A percentile compares a stretch with the other conserved stretches of the same genome.
Evolutionary conservation across 139 green algal species (phyloP).

Genomic region (Chlorella sorokiniana): DNA sequence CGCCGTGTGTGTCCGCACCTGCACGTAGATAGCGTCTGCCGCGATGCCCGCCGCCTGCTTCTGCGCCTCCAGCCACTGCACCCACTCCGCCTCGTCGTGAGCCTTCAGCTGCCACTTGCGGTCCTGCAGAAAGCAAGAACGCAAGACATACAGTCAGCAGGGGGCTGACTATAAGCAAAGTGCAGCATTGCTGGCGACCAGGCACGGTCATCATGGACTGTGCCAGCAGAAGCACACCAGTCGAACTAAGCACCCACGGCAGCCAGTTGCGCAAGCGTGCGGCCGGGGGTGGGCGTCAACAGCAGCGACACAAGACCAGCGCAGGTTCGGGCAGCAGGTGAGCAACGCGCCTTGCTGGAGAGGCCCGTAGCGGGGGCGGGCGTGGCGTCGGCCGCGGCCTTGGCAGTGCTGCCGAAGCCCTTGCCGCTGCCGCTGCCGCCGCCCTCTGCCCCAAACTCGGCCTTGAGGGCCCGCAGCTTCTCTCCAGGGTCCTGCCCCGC

Average conservation of each 20-base stretch:
- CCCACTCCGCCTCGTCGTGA: constrained; percentile 59
- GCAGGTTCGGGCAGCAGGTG: too few species aligned
- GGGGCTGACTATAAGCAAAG: too few species aligned
- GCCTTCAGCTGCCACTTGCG: constrained; percentile 67
- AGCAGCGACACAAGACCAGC: background rate
- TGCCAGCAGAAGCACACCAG: too few species aligned
- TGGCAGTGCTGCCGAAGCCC: constrained; percentile 56
- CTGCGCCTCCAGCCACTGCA: constrained; percentile 82
- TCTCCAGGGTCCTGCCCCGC: constrained; percentile 60
- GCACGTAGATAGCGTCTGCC: constrained; percentile 57
- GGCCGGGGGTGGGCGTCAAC: too few species aligned
- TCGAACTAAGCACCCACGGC: too few species aligned
- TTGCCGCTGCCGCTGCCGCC: constrained; percentile 22
- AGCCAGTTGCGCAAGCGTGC: too few species aligned
- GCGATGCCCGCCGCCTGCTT: constrained; percentile 43
- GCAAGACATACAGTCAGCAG: background rate
- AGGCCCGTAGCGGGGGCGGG: constrained; percentile 27
- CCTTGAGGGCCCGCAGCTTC: constrained; percentile 66
- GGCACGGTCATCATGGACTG: too few species aligned
- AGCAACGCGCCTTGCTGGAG: constrained; percentile 51
- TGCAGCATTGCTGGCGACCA: background rate
- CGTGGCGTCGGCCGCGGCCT: background rate
- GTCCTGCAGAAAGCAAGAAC: background rate
- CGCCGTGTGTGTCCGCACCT: constrained; percentile 41
- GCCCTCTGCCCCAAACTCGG: constrained; percentile 53